phyloP scores from a whole-genome alignment of 2,329 filamentous ascomycete species.

The Talaromyces rugulosus region DNA sequence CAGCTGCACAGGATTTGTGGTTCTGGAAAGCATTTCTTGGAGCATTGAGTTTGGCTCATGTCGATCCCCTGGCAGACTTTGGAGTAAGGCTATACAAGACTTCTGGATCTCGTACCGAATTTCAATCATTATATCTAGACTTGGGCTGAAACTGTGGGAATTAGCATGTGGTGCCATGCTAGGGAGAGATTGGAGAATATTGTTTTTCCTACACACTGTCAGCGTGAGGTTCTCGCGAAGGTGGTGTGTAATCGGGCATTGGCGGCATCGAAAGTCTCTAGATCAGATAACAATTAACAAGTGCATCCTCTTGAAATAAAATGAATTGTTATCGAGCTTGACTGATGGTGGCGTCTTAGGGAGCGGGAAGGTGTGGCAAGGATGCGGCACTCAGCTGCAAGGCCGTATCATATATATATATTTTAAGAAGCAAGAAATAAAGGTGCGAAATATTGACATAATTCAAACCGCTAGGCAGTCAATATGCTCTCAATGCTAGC shows the following conservation, averaged over 20 bases:
- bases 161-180: background rate
- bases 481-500: too few species aligned
- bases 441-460: background rate
- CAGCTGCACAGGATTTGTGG: slow-evolving; percentile 2
- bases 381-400: too few species aligned
- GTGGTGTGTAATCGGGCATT: background rate
- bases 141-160: background rate
- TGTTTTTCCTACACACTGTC: slow-evolving; percentile 4
- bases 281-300: background rate
- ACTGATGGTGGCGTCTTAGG: background rate
- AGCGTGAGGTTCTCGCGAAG: background rate
- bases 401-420: too few species aligned
- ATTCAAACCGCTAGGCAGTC: too few species aligned
- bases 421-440: background rate
- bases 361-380: background rate
- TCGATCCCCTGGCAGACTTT: background rate
- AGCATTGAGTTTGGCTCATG: slow-evolving; percentile 6
- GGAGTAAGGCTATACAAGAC: background rate
- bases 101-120: background rate
- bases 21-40: slow-evolving; percentile 6
- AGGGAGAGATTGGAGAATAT: background rate
- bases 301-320: background rate
- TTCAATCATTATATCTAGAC: background rate
- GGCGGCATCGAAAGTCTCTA: background rate
- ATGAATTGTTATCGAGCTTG: background rate